Evolutionary conservation across 768 basidiomycete genomes (phyloP), one percentile per base, ranked within the genome.

Genomic region (Paxillus ammoniavirescens): DNA sequence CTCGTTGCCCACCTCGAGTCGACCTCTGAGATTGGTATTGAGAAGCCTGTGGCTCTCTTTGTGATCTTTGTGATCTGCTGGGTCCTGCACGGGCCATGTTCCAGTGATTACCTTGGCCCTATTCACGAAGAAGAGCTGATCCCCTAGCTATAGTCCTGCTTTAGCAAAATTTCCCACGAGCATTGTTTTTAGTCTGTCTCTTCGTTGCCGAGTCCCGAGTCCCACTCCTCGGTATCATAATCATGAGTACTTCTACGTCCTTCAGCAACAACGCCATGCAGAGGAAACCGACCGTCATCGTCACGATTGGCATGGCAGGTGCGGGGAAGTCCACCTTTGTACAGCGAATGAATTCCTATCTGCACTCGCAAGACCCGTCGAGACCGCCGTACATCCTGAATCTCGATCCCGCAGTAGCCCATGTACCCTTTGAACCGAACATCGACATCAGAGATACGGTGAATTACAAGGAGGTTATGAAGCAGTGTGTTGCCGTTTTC

Each of bases 391-490:
- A 99, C 72, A 87, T 98, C 67, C 81, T 99, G 69, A 99, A 99
- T 69, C 87, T 99, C 55, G 97, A 99, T 70, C 97, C 97, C 6
- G 97, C 97, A 1, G 96, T 98, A 2, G 80, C 89, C 8, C 87
- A 87, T 54, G 79, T 93, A 38, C 93, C 95, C 2, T 99, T 93
- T 66, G 92, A 94, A 54, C 85, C 95, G 26, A 98, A 98, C 69
- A 98, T 99, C 56, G 97, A 99, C 70, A 98, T 99, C 48, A 76
- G 97, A 57, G 97, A 99, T 70, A 99, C 97, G 10, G 86, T 99
- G 18, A 90, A 98, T 68, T 99, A 98, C 72, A 83, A 89, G 59
- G 90, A 99, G 72, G 96, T 99, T 62, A 99, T 99, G 97, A 95
- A 97, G 82, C 94, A 98, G 93, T 97, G 78, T 77, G 88, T 86